Evolutionary conservation across 2,329 filamentous ascomycete genomes (phyloP).

Genomic region (Monosporascus ibericus): DNA sequence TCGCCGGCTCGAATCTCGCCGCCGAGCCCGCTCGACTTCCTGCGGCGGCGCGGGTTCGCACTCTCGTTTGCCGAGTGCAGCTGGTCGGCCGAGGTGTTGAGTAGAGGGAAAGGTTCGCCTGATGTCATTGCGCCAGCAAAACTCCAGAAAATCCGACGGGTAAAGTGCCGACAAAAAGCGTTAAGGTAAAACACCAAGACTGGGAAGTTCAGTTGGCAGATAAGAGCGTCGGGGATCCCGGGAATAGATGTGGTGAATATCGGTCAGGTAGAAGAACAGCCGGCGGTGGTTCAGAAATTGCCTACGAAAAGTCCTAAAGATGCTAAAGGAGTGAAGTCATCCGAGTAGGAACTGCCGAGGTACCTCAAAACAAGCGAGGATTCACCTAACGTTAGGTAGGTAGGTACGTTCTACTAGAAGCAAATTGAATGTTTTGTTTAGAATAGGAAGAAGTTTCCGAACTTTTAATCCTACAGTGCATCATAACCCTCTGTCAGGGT

Average conservation of each 20-base stretch:
- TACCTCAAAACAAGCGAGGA: too few relatives aligned
- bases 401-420: too few relatives aligned
- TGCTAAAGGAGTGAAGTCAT: constrained; percentile 26
- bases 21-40: constrained; percentile 51
- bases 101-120: constrained; percentile 49
- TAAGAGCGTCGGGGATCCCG: neutral
- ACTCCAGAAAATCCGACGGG: neutral
- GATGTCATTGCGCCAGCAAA: constrained; percentile 30
- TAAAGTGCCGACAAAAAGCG: neutral
- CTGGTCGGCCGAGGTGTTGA: constrained; percentile 46
- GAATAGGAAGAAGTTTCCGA: too few relatives aligned
- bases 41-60: constrained; percentile 38
- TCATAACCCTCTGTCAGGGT: too few relatives aligned
- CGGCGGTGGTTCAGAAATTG: too few relatives aligned
- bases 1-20: constrained; percentile 49
- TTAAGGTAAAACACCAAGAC: neutral
- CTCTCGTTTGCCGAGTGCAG: constrained; percentile 33
- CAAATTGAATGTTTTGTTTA: too few relatives aligned
- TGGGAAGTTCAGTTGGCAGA: constrained; percentile 2
- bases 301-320: constrained; percentile 7
- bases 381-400: too few relatives aligned
- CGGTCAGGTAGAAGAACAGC: too few relatives aligned
- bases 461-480: too few relatives aligned
- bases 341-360: neutral
- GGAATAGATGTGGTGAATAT: neutral